Base-by-base conservation (phyloP, 1,284 basidiomycete genomes). In the Trichosporon asahii region DNA sequence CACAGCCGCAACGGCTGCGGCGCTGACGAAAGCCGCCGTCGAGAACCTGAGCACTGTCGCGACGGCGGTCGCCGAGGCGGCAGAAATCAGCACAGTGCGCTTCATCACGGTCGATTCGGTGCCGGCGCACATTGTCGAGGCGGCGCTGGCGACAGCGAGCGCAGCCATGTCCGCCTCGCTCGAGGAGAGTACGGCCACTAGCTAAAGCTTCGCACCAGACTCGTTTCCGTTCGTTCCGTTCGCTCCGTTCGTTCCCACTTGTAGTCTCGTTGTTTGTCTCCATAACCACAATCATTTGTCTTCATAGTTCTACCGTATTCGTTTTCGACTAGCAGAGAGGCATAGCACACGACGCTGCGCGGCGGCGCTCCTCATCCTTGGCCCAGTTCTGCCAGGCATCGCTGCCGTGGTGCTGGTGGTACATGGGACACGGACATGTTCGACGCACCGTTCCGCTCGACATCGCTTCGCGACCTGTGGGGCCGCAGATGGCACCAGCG, bases 91-190 rank as follows among this genome's bases (percentile, higher is more conserved):
- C 21, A n/a, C 57, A 3, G 57, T 61, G 21, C 27, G 27, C 27
- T 61, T 61, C 57, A 61, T 61, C 57, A 61, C 57, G 29, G 57
- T 61, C 57, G 57, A 61, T 31, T 61, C 57, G 29, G 57, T 61
- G 27, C 57, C 57, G 27, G 29, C 27, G 6, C 27, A 29, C 15
- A n/a, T 61, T 11, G 57, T 61, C 15, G 27, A 61, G 57, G 57
- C 57, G 4, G 57, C 57, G 27, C 27, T 61, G 14, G 29, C 57
- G 15, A 31, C 57, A 4, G 57, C 57, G 15, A 61, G 31, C 11
- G 57, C 57, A 27, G 27, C 57, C 29, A 61, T 61, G 57, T 29
- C 57, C 9, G 57, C 57, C 18, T 14, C 57, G 6, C 21, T 53
- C 23, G 49, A 53, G 49, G 9, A 21, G 49, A 53, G 49, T 12